Evolutionary conservation across 148 eudicot genomes (phyloP).

Genomic region (Arctostaphylos glauca): DNA sequence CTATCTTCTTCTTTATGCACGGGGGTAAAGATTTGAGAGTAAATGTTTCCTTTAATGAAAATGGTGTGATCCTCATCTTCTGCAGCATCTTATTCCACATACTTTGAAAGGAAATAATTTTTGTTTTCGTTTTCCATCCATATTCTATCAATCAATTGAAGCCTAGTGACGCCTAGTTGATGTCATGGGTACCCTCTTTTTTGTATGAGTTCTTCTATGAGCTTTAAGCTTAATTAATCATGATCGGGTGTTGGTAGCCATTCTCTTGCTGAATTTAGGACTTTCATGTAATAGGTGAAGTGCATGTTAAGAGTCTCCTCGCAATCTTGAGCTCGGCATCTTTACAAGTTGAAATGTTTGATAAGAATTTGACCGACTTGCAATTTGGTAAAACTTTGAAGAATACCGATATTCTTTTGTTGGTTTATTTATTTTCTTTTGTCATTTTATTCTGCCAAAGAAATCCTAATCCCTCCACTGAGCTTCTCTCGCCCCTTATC

Average conservation of each 20-base stretch:
- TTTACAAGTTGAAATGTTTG: neutral
- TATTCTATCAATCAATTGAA: neutral
- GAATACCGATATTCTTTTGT: constrained; percentile 5
- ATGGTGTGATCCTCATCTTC: neutral
- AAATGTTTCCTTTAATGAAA: neutral
- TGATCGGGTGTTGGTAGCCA: neutral
- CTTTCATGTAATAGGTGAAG: neutral
- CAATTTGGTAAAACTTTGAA: neutral
- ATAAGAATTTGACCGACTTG: neutral
- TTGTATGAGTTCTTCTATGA: neutral
- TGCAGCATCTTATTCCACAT: neutral
- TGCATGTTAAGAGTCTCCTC: neutral
- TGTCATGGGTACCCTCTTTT: neutral
- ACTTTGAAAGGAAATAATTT: neutral
- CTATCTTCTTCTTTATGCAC: neutral
- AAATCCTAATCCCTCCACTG: neutral
- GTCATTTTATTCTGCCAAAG: neutral
- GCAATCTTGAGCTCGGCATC: neutral
- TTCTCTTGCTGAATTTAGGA: neutral
- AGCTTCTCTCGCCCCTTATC: neutral
- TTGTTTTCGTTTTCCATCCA: neutral
- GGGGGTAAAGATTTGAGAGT: neutral
- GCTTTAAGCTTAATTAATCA: neutral
- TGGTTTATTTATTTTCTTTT: neutral
- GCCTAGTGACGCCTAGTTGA: neutral